Evolutionary conservation across 2,329 filamentous ascomycete genomes (phyloP), one percentile per base, ranked within the genome.

Genomic region (Hymenoscyphus infarciens): DNA sequence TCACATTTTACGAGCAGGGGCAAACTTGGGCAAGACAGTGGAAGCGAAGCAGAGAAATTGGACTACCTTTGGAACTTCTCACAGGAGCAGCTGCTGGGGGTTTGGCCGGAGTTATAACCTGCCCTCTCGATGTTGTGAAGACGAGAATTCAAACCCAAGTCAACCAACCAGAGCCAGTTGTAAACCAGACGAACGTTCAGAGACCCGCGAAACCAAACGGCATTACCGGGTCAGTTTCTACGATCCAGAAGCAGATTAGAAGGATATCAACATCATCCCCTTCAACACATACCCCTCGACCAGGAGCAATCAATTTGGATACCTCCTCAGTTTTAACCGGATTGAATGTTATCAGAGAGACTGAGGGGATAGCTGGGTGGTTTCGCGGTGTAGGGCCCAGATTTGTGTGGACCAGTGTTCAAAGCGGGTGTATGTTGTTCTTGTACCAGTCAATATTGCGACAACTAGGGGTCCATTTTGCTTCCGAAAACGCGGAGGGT

Each of bases 1-100:
- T 99, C 77, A 94, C 96, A 72, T 97, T 99, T 75, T 99, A 97
- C 80, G 95, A 99, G 76, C 91, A 98, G 76, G 93, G 93, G 74
- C 91, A 93, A 71, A 86, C 82, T 55, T 85, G 91, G 82, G 93
- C 95, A 0, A 89, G 89, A 72, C 76, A 86, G 60, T 96, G 89
- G 82, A 87, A 90, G 73, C 86, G 89, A 38, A 89, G 87, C 66
- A 85, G 88, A 62, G 91, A 97, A 63, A 96, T 99, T 60, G 95
- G 95, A 0, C 77, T 96, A 38, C 83, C 87, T 0, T 76, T 98
- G 42, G 95, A 99, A 75, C 88, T 98, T 27, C 76, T 96, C 15
- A 99, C 95, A 0, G 95, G 93, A 16, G 92, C 91, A 2, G 88
- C 87, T 2, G 96, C 95, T 5, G 95, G 95, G 69, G 94, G 94